Evolutionary conservation across 768 basidiomycete genomes (phyloP).

Genomic region (Mycena haematopus): DNA sequence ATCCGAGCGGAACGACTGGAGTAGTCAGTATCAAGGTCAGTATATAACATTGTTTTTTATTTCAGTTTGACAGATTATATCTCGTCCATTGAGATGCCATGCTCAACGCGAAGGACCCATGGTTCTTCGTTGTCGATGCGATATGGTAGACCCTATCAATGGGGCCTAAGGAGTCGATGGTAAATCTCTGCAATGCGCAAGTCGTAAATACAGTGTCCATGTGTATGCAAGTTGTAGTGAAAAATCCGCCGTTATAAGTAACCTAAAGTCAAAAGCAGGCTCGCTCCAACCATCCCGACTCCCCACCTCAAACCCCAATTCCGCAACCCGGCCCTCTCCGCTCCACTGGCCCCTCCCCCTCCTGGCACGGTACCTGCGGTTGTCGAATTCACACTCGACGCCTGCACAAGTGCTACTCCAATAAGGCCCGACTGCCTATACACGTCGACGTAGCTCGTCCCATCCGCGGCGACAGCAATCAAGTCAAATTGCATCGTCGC

Average conservation of each 20-base stretch:
- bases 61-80: too few relatives aligned
- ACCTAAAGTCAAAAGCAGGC: slow-evolving; percentile 11
- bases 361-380: slow-evolving; percentile 11
- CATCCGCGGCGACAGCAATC: slow-evolving; percentile 13
- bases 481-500: slow-evolving; percentile 28
- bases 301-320: slow-evolving; percentile 6
- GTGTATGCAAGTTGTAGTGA: slow-evolving; percentile 2
- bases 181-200: too few relatives aligned
- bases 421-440: slow-evolving; percentile 26
- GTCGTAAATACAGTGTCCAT: slow-evolving; percentile 11
- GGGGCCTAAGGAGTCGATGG: too few relatives aligned
- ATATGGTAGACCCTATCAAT: too few relatives aligned
- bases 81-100: too few relatives aligned
- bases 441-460: slow-evolving; percentile 17
- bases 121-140: too few relatives aligned
- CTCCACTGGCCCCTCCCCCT: slow-evolving; percentile 7
- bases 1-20: too few relatives aligned
- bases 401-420: slow-evolving; percentile 10
- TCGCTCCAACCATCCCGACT: neutral
- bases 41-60: too few relatives aligned
- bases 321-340: neutral
- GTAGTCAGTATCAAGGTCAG: too few relatives aligned
- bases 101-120: too few relatives aligned
- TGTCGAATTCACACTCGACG: slow-evolving; percentile 25
- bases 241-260: slow-evolving; percentile 12